Evolutionary conservation across 805 yeast species (phyloP), one percentile per base, ranked within the genome.

Genomic region (Candida piceae): DNA sequence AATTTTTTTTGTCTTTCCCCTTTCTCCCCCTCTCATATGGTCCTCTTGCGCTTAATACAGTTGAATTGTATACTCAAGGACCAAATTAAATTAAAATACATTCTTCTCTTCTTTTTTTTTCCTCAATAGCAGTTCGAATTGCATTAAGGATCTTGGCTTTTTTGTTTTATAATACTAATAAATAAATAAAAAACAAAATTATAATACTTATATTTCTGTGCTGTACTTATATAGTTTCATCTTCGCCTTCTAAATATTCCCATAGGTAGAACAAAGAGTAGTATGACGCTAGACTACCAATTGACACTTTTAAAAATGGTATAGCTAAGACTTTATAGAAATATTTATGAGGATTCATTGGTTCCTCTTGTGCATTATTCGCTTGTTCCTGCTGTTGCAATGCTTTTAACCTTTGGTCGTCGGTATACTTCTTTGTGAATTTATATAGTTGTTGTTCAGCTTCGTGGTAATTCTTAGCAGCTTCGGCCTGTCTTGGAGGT

Each of bases 311-410:
- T 4, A 65, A 38, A 31, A 70, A 60, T 1, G 80, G 79, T 17
- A 50, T 57, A 1, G 69, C 72, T 45, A 71, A 67, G 25, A 64
- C 66, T 41, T 66, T 60, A 47, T 75, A 76, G 49, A 76, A 70
- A 24, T 53, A 50, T 3, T 47, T 36, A 37, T 58, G 62, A 19
- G 63, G 58, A 29, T 55, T 57, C 39, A 50, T 17, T 29, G 37
- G 36, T 15, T 39, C 38, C 7, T 37, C 41, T 4, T 43, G 36
- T 7, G 35, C 41, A 16, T 26, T 12, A 12, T 39, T 36, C 9
- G 19, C 18, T 7, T 29, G 31, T 16, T 27, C 19, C 15, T 28
- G 27, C 29, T 28, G 17, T 16, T 27, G 16, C 18, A 29, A 12
- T 16, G 10, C n/a, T n/a, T 31, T 32, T 22, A 20, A 15, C 18